These are phyloP conservation scores for Trichoderma virens DNA, from an alignment of 495 filamentous ascomycete species.

Conservation along the genomic window DNA sequence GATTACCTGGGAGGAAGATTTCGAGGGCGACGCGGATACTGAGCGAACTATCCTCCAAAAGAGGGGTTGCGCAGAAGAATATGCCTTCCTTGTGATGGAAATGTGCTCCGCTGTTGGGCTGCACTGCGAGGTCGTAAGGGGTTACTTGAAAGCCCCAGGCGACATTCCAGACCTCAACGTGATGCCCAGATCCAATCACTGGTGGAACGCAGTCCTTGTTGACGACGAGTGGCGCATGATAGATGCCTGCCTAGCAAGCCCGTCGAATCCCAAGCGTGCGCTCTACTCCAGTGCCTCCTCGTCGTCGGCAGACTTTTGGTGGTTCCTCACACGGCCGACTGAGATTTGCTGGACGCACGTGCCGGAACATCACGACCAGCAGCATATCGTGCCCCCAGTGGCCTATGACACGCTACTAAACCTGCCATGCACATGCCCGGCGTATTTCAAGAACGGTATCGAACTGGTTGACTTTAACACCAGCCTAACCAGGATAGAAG, in stretches of 20 bases:
- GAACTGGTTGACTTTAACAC: constrained; percentile 90
- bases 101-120: constrained; percentile 93
- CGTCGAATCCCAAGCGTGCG: constrained; percentile 73
- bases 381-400: constrained; percentile 87
- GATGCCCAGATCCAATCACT: constrained; percentile 81
- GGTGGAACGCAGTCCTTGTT: constrained; percentile 94
- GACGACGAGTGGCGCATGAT: constrained; percentile 96
- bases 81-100: constrained; percentile 77
- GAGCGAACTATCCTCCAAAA: constrained; percentile 74
- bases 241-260: constrained; percentile 86
- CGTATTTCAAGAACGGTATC: constrained; percentile 75
- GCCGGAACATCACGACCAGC: constrained; percentile 72
- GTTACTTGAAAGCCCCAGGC: constrained; percentile 85
- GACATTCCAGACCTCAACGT: constrained; percentile 71
- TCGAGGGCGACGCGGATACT: constrained; percentile 69
- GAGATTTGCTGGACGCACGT: constrained; percentile 95
- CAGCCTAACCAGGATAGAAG: constrained; percentile 74
- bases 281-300: constrained; percentile 65
- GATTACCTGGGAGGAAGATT: constrained; percentile 92
- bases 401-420: constrained; percentile 75
- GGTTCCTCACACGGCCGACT: constrained; percentile 78
- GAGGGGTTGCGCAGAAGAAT: constrained; percentile 83
- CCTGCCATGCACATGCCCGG: constrained; percentile 74
- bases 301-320: constrained; percentile 75
- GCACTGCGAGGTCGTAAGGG: constrained; percentile 72